Conservation (phyloP, 202 grass and related monocot species). For the Schoenoplectus triqueter region DNA sequence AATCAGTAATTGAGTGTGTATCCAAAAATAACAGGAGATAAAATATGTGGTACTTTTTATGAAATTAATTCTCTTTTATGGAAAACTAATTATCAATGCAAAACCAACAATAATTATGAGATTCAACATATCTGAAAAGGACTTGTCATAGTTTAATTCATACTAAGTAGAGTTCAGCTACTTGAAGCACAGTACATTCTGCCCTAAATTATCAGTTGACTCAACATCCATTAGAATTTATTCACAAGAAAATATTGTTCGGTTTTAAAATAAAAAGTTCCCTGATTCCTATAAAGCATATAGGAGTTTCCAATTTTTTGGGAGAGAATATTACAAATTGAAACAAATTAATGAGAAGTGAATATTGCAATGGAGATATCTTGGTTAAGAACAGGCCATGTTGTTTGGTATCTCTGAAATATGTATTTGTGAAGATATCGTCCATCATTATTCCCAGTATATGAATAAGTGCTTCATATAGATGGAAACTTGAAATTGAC, state of each 20-base stretch:
- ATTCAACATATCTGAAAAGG: no score
- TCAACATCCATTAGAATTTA: constrained; percentile 12
- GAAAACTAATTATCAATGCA: no score
- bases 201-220: not conserved
- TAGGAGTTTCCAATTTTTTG: constrained; percentile 2
- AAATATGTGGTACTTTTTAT: no score
- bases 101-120: no score
- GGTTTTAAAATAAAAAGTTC: not conserved
- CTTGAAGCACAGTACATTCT: no score
- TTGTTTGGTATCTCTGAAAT: constrained; percentile 18
- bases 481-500: no score
- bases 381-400: constrained; percentile 10
- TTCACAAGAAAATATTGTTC: not conserved
- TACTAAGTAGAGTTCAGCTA: no score
- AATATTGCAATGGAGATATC: constrained; percentile 27
- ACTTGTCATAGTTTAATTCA: no score
- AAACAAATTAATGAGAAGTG: constrained; percentile 5
- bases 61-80: no score
- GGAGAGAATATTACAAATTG: constrained; percentile 14
- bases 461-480: not conserved
- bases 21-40: no score
- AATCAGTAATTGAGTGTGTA: no score
- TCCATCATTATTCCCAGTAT: not conserved
- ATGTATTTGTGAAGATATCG: constrained; percentile 22
- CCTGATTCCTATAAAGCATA: not conserved